Conservation (phyloP, 345 rosid species). For the Melastoma malabathricum region DNA sequence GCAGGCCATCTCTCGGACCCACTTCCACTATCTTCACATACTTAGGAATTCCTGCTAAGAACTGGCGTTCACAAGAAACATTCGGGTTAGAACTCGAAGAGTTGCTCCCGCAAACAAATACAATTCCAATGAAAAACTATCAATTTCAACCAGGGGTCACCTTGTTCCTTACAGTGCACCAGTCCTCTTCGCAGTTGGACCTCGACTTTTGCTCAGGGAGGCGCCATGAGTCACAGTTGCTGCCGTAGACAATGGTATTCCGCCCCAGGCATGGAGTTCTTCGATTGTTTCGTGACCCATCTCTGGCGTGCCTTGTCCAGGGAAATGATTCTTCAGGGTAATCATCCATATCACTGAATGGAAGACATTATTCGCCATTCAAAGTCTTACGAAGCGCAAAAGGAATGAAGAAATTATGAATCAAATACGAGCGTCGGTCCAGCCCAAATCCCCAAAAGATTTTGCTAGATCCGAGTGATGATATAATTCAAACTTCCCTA, state of each 20-base stretch:
- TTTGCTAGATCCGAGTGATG: too few relatives aligned
- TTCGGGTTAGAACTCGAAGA: not conserved
- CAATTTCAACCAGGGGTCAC: slow-evolving; percentile 18
- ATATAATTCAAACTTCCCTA: too few relatives aligned
- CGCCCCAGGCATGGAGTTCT: slow-evolving; percentile 31
- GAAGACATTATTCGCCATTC: not conserved
- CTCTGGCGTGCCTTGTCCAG: slow-evolving; percentile 62
- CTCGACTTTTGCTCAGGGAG: slow-evolving; percentile 34
- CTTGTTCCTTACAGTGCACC: slow-evolving; percentile 31
- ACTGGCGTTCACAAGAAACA: slow-evolving; percentile 19
- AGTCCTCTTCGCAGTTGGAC: slow-evolving; percentile 27
- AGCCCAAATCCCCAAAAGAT: too few relatives aligned
- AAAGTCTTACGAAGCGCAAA: too few relatives aligned
- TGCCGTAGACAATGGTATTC: slow-evolving; percentile 19
- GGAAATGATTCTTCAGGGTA: slow-evolving; percentile 49
- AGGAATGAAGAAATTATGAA: too few relatives aligned
- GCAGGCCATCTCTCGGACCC: slow-evolving; percentile 67
- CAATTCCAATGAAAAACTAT: not conserved
- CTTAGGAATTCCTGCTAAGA: slow-evolving; percentile 31
- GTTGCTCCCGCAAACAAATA: not conserved
- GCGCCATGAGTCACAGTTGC: slow-evolving; percentile 25
- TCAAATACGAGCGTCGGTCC: too few relatives aligned
- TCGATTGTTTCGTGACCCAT: slow-evolving; percentile 28
- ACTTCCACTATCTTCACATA: slow-evolving; percentile 73
- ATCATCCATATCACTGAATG: slow-evolving; percentile 48